These are phyloP conservation scores for Phytophthora megakarya DNA, from an alignment of 352 stramenopile species.

Conservation along the genomic window DNA sequence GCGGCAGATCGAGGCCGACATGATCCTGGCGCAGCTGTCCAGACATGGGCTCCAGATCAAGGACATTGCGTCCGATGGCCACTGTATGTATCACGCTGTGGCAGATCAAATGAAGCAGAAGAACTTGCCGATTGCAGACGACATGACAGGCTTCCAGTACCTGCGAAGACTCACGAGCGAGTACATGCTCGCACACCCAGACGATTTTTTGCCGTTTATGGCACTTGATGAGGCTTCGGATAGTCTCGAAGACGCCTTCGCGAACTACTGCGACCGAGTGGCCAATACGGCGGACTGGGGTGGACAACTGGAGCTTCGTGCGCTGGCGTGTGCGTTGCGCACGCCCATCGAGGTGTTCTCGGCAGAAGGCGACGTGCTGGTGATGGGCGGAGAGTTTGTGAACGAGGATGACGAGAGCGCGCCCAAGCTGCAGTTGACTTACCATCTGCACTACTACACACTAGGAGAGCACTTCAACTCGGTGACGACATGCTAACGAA, in stretches of 20 bases:
- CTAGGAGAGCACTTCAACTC: slow-evolving; percentile 99
- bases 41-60: slow-evolving; percentile 75
- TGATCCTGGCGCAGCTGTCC: slow-evolving; percentile 66
- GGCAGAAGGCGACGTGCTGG: slow-evolving; percentile 82
- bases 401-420: slow-evolving; percentile 37
- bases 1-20: slow-evolving; percentile 81
- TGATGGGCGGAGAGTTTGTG: slow-evolving; percentile 89
- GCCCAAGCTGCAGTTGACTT: slow-evolving; percentile 90
- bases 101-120: slow-evolving; percentile 89
- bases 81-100: slow-evolving; percentile 98
- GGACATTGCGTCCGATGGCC: slow-evolving; percentile 95
- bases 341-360: slow-evolving; percentile 94
- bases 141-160: slow-evolving; percentile 62
- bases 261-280: slow-evolving; percentile 93
- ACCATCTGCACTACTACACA: slow-evolving; percentile 98
- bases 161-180: slow-evolving; percentile 71
- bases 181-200: slow-evolving; percentile 81
- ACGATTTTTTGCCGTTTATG: slow-evolving; percentile 94
- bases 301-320: slow-evolving; percentile 96
- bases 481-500: slow-evolving; percentile 44
- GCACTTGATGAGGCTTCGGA: slow-evolving; percentile 57
- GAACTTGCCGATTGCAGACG: slow-evolving; percentile 21
- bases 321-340: slow-evolving; percentile 86
- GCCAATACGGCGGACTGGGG: slow-evolving; percentile 95
- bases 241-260: slow-evolving; percentile 56